Percentiles rank a stretch among this genome's conserved stretches.
phyloP scores from a whole-genome alignment of 73 alveolate species.

The Paramecium bursaria region DNA sequence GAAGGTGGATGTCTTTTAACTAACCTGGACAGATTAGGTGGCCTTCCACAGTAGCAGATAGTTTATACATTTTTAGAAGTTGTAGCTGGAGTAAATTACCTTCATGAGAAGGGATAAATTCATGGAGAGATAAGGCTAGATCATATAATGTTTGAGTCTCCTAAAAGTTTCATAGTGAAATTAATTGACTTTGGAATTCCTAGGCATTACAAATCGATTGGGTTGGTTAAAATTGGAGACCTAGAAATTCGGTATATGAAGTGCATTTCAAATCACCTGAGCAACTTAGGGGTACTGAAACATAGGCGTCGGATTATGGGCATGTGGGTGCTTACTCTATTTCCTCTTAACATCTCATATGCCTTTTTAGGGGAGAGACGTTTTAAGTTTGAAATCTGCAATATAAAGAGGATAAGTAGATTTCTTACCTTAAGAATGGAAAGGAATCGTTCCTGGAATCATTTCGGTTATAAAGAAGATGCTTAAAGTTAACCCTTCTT shows the following conservation, averaged over 20 bases:
- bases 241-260: neutral
- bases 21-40: neutral
- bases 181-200: constrained; percentile 48
- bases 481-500: constrained; percentile 18
- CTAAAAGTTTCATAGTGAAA: neutral
- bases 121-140: constrained; percentile 37
- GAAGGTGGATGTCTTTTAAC: constrained; percentile 41
- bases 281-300: neutral
- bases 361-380: constrained; percentile 47
- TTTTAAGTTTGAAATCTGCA: neutral
- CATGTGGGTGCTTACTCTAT: constrained; percentile 50
- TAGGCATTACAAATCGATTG: neutral
- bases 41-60: neutral
- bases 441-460: constrained; percentile 11
- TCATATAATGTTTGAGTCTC: constrained; percentile 4
- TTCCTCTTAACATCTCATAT: constrained; percentile 38
- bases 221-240: constrained; percentile 1
- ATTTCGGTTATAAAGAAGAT: neutral
- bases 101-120: constrained; percentile 6
- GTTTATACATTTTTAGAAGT: constrained; percentile 2
- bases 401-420: constrained; percentile 34
- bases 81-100: constrained; percentile 13
- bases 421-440: constrained; percentile 8
- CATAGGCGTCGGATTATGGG: neutral
- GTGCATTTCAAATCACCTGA: constrained; percentile 32